phyloP scores from a whole-genome alignment of 441 rosid genomes.

The Adansonia gregorii region DNA sequence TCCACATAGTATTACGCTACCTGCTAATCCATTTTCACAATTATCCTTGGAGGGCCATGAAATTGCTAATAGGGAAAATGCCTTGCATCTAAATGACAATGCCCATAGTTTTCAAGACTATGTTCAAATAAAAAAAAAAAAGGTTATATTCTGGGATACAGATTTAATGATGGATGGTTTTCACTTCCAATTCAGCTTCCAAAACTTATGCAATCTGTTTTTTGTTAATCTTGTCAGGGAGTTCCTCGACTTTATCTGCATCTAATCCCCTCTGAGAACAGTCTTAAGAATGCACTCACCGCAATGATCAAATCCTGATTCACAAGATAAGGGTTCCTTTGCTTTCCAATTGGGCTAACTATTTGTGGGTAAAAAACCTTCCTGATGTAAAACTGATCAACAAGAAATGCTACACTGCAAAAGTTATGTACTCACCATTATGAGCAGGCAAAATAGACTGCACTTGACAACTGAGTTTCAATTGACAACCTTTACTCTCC shows the following conservation, averaged over 20 bases:
- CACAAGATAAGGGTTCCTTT: no score
- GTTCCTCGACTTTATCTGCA: no score
- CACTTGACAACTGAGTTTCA: slow-evolving; percentile 58
- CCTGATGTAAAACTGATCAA: background rate
- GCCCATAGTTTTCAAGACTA: background rate
- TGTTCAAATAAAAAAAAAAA: background rate
- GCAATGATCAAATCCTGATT: no score
- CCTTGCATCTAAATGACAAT: background rate
- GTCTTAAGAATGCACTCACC: no score
- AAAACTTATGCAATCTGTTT: no score
- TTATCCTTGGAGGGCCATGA: background rate
- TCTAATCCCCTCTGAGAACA: no score
- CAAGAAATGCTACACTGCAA: background rate
- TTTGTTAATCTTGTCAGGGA: no score
- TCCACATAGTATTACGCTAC: slow-evolving; percentile 44
- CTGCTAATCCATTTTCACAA: slow-evolving; percentile 27
- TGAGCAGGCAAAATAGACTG: slow-evolving; percentile 49
- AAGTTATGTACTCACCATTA: slow-evolving; percentile 40
- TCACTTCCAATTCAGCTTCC: no score
- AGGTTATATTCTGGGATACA: background rate
- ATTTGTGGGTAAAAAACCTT: no score
- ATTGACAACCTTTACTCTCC: slow-evolving; percentile 63
- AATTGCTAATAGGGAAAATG: background rate
- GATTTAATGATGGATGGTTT: background rate
- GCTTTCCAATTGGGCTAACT: no score